These are phyloP conservation scores for Phytopythium sindhum DNA, from an alignment of 352 stramenopile species.

Conservation along the genomic window DNA sequence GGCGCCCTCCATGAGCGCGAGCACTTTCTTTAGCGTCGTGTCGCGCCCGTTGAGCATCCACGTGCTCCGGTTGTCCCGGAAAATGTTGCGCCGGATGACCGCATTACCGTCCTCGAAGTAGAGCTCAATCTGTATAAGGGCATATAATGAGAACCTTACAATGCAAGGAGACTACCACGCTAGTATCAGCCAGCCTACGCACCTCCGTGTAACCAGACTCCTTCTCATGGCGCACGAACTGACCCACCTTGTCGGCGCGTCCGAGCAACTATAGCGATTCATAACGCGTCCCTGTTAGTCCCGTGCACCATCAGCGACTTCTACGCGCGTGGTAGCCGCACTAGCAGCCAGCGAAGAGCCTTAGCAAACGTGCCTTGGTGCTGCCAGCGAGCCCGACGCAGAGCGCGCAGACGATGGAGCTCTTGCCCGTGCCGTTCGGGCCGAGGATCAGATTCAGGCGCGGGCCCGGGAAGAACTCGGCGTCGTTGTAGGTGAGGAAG, in stretches of 20 bases:
- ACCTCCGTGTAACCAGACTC: constrained; percentile 82
- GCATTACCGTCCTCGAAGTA: constrained; percentile 72
- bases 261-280: constrained; percentile 73
- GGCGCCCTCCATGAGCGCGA: constrained; percentile 76
- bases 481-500: constrained; percentile 93
- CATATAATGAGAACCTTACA: background rate
- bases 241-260: constrained; percentile 90
- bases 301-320: background rate
- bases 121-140: constrained; percentile 93
- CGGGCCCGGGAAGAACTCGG: constrained; percentile 88
- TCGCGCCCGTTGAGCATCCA: constrained; percentile 79
- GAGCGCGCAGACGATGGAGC: constrained; percentile 96
- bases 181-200: background rate
- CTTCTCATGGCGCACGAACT: constrained; percentile 89
- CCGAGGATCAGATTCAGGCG: constrained; percentile 98
- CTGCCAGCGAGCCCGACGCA: constrained; percentile 95
- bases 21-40: constrained; percentile 65
- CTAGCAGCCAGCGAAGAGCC: background rate
- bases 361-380: constrained; percentile 63
- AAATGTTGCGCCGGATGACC: constrained; percentile 91
- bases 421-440: constrained; percentile 95
- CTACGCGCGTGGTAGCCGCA: too few species aligned
- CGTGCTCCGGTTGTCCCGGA: constrained; percentile 83
- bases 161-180: background rate
- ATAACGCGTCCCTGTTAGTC: background rate